Percentiles rank a stretch among this genome's conserved stretches.
Conservation (phyloP, 306 rosid genomes). For the Carpinus viminea region DNA sequence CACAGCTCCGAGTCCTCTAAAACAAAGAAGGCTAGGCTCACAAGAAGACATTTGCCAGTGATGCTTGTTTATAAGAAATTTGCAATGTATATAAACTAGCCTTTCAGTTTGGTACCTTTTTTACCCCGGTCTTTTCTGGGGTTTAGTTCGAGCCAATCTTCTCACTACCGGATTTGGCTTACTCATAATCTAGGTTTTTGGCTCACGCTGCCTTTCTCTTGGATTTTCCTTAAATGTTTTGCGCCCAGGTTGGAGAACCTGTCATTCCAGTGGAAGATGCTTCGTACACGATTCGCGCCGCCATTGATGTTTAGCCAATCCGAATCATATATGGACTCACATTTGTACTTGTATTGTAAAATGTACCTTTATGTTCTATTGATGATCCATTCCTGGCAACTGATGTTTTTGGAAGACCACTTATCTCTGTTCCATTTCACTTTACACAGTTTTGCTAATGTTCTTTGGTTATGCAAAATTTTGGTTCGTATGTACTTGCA, state of each 20-base stretch:
- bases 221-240: constrained; percentile 22
- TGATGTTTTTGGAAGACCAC: not conserved
- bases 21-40: constrained; percentile 22
- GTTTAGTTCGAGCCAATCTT: constrained; percentile 39
- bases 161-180: constrained; percentile 24
- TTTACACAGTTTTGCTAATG: not conserved
- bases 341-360: not conserved
- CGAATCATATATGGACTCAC: not conserved
- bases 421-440: not conserved
- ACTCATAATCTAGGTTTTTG: constrained; percentile 21
- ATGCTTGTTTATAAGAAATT: constrained; percentile 45
- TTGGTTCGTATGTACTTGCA: not conserved
- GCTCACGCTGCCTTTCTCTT: constrained; percentile 21
- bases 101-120: constrained; percentile 24
- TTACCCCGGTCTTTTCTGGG: constrained; percentile 40
- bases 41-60: constrained; percentile 27
- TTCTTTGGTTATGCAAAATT: not conserved
- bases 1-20: constrained; percentile 77
- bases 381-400: too few relatives aligned
- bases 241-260: constrained; percentile 9
- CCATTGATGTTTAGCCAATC: not conserved
- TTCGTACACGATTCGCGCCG: not conserved
- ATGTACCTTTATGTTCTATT: not conserved
- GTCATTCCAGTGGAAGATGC: not conserved
- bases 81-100: constrained; percentile 41